phyloP scores from a whole-genome alignment of 371 early-diverging fungal genomes.

The Syncephalastrum monosporum region DNA sequence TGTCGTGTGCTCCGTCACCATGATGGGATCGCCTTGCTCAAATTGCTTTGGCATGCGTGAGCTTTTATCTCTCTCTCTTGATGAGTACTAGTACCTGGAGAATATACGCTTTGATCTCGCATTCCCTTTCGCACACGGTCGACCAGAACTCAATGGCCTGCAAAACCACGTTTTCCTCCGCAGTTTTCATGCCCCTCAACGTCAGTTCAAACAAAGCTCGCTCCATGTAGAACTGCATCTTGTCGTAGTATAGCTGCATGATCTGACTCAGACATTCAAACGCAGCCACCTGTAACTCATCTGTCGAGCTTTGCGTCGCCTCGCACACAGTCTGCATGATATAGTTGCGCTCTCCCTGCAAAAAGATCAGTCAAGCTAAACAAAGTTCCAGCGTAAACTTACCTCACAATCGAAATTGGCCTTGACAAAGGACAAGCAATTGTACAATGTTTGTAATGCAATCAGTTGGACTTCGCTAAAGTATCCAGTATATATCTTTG shows the following conservation, averaged over 20 bases:
- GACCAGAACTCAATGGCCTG: conserved; percentile 99
- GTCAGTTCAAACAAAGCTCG: conserved; percentile 92
- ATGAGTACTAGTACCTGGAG: conserved; percentile 22
- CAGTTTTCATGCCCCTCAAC: conserved; percentile 82
- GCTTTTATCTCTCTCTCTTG: background rate
- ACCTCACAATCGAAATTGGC: conserved; percentile 87
- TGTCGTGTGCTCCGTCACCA: conserved; percentile 53
- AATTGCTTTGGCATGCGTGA: background rate
- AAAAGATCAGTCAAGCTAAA: conserved; percentile 1
- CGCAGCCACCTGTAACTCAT: conserved; percentile 78
- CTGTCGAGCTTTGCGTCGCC: conserved; percentile 81
- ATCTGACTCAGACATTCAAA: conserved; percentile 95
- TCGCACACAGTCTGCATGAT: conserved; percentile 98
- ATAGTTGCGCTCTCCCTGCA: conserved; percentile 85
- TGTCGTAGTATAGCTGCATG: conserved; percentile 91
- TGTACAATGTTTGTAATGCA: conserved; percentile 86
- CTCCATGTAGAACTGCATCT: conserved; percentile 93
- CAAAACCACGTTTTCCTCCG: conserved; percentile 82
- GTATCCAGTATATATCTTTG: background rate
- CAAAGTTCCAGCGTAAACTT: background rate
- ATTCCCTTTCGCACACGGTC: conserved; percentile 94
- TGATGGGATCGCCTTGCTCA: conserved; percentile 44
- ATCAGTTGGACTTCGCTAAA: conserved; percentile 80
- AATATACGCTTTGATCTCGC: conserved; percentile 59
- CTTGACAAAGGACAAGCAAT: conserved; percentile 90